A percentile compares a stretch with the other conserved stretches of the same genome.
phyloP scores from a whole-genome alignment of 306 rosid genomes.

The Biancaea sappan region DNA sequence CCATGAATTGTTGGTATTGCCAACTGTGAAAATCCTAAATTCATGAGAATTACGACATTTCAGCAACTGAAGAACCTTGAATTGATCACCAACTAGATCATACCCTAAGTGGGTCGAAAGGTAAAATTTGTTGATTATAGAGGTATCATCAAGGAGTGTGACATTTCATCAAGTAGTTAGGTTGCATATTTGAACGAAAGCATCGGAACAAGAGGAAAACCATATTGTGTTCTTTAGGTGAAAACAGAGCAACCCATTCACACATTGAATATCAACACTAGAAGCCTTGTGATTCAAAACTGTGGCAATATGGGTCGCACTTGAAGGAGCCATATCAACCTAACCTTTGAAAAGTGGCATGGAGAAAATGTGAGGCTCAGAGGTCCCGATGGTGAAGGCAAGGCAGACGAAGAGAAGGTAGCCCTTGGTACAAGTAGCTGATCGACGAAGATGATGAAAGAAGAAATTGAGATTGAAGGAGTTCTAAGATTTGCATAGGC shows the following conservation, averaged over 20 bases:
- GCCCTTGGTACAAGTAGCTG: background rate
- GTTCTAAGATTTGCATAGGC: background rate
- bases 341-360: background rate
- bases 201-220: background rate
- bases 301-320: background rate
- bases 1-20: background rate
- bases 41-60: background rate
- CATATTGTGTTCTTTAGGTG: background rate
- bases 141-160: background rate
- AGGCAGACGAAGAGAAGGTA: constrained; percentile 3
- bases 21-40: background rate
- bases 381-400: background rate
- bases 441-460: background rate
- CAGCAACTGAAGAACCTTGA: background rate
- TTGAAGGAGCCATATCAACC: background rate
- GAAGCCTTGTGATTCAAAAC: background rate
- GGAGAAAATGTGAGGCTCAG: background rate
- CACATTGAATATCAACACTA: background rate
- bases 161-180: background rate
- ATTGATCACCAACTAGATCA: background rate
- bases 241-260: background rate
- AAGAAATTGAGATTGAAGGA: background rate
- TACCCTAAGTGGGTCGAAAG: background rate
- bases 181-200: background rate
- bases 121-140: background rate